Percentiles rank a stretch among this genome's conserved stretches.
These are phyloP conservation scores for Gloeostereum incarnatum DNA, from an alignment of 768 basidiomycete genomes.

Conservation along the genomic window DNA sequence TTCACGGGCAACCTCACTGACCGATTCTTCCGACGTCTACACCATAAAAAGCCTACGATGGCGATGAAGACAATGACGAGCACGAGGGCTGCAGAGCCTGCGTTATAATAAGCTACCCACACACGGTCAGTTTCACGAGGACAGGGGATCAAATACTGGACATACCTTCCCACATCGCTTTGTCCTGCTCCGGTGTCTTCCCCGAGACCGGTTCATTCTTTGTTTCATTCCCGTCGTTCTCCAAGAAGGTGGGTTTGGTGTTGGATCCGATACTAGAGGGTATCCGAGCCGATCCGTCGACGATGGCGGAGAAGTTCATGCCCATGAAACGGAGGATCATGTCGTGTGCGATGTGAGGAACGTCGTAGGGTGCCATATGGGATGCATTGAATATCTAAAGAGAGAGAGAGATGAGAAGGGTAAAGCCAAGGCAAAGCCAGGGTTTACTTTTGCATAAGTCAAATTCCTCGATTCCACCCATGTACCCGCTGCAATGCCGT, in stretches of 20 bases:
- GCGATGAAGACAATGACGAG: constrained; percentile 61
- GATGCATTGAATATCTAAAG: constrained; percentile 82
- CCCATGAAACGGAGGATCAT: constrained; percentile 99
- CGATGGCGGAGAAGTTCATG: constrained; percentile 74
- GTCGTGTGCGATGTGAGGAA: constrained; percentile 84
- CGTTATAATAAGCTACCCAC: constrained; percentile 81
- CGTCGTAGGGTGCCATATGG: constrained; percentile 91
- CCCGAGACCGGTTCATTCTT: constrained; percentile 28
- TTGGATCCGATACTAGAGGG: constrained; percentile 72
- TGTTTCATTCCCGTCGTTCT: constrained; percentile 27
- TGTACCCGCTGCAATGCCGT: constrained; percentile 70
- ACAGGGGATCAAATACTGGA: constrained; percentile 2
- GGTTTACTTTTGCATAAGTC: constrained; percentile 78
- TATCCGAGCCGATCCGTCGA: constrained; percentile 73
- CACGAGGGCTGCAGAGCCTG: constrained; percentile 81
- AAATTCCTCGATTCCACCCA: constrained; percentile 88
- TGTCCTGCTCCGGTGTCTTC: constrained; percentile 68
- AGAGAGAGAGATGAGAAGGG: background rate
- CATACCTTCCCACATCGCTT: constrained; percentile 88
- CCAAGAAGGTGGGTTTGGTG: constrained; percentile 54
- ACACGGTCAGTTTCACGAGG: constrained; percentile 3
- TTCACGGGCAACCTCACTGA: constrained; percentile 30
- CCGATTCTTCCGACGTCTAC: constrained; percentile 43
- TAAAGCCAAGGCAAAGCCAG: background rate
- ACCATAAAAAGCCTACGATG: constrained; percentile 76